Evolutionary conservation across 495 filamentous ascomycete genomes (phyloP), one percentile per base, ranked within the genome.

Genomic region (Aspergillus indologenus): DNA sequence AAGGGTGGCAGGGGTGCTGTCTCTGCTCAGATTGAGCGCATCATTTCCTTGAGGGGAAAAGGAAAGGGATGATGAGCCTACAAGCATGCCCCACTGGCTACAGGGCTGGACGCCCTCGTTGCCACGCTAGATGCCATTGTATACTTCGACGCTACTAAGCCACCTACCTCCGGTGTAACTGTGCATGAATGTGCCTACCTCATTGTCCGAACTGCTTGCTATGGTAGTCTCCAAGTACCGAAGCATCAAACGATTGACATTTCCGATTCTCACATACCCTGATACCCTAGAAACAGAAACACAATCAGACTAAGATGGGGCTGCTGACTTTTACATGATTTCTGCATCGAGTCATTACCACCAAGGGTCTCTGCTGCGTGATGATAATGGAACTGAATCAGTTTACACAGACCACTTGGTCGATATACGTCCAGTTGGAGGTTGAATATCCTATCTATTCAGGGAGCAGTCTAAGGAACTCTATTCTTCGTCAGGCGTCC

Each of bases 401-500:
- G 12, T 2, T 11, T 15, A 40, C 12, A 15, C 12, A 8, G 34
- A 40, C 34, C 34, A 9, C 7, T 40, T 15, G n/a, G 34, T 40
- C 12, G 34, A 8, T 2, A 40, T 40, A 40, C 34, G n/a, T n/a
- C n/a, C n/a, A n/a, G n/a, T n/a, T 40, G 5, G 5, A 15, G 2
- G 34, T 14, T 8, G 34, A 40, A 40, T 11, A 7, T 40, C 2
- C 34, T 8, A 9, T 9, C 12, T 40, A 40, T 40, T 40, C 34
- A 40, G 12, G 34, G 12, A 40, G 12, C 34, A 7, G 12, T 7
- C 12, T 14, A 9, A 40, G 34, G 34, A 40, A 40, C 34, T 40
- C 23, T 51, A 18, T 51, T 51, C 48, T 51, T 51, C 48, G 29
- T 29, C 23, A 31, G 15, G 48, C 8, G 17, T 51, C 18, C 48